Conservation (phyloP, 2,329 filamentous ascomycete species). For the Cercospora janseana region DNA sequence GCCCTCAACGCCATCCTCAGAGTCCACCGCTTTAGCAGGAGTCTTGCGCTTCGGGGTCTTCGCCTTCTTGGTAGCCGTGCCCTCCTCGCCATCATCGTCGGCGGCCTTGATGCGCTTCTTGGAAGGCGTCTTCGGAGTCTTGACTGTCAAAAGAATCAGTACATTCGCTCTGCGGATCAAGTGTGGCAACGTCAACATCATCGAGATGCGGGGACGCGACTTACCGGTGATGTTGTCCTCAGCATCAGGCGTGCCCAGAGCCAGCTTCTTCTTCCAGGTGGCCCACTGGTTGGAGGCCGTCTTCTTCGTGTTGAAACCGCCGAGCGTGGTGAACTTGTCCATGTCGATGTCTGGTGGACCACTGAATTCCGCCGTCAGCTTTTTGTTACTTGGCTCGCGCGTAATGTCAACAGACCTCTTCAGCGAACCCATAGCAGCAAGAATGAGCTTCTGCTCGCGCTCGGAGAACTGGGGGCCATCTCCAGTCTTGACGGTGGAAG, state of each 20-base stretch:
- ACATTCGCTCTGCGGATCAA: background rate
- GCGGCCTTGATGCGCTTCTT: slow-evolving; percentile 28
- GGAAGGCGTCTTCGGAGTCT: slow-evolving; percentile 19
- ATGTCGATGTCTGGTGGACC: slow-evolving; percentile 38
- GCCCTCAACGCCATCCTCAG: slow-evolving; percentile 13
- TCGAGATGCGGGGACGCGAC: slow-evolving; percentile 1
- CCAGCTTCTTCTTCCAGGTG: slow-evolving; percentile 38
- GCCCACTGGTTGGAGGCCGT: slow-evolving; percentile 38
- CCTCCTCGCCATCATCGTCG: slow-evolving; percentile 21
- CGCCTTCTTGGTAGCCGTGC: slow-evolving; percentile 19
- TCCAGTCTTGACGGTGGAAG: slow-evolving; percentile 7
- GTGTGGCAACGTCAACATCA: background rate
- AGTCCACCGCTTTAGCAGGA: slow-evolving; percentile 12
- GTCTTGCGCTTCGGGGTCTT: no score
- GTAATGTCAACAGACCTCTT: slow-evolving; percentile 24
- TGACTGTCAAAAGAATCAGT: slow-evolving; percentile 11
- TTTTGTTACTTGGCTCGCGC: background rate
- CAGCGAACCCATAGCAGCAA: slow-evolving; percentile 34
- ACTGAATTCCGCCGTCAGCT: background rate
- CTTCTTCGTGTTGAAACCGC: slow-evolving; percentile 36
- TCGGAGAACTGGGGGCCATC: slow-evolving; percentile 28
- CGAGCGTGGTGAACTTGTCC: slow-evolving; percentile 29
- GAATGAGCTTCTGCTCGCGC: slow-evolving; percentile 33
- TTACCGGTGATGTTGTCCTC: slow-evolving; percentile 20
- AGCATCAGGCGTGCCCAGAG: slow-evolving; percentile 15